Evolutionary conservation across 768 basidiomycete species (phyloP).

Genomic region (Mycena amicta): DNA sequence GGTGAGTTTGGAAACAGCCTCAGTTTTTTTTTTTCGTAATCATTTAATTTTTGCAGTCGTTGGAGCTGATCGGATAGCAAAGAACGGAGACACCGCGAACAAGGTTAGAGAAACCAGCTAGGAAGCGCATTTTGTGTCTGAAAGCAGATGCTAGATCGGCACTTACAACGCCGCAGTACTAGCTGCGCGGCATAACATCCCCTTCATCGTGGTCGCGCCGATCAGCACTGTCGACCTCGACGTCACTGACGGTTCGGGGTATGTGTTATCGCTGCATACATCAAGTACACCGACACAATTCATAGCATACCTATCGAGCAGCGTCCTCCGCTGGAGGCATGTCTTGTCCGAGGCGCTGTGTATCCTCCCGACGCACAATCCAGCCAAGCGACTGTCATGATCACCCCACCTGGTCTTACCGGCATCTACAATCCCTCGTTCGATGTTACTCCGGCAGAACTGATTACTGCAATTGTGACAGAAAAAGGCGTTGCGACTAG

Average conservation of each 20-base stretch:
- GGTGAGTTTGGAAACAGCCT: slow-evolving; percentile 40
- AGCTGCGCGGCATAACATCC: slow-evolving; percentile 83
- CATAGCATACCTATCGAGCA: slow-evolving; percentile 86
- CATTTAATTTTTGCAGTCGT: slow-evolving; percentile 61
- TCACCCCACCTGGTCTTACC: slow-evolving; percentile 69
- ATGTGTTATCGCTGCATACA: slow-evolving; percentile 34
- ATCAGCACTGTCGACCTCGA: slow-evolving; percentile 90
- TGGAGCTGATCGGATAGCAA: slow-evolving; percentile 86
- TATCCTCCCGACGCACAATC: slow-evolving; percentile 57
- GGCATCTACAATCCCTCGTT: slow-evolving; percentile 92
- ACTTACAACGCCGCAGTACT: slow-evolving; percentile 97
- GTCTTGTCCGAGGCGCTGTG: slow-evolving; percentile 80
- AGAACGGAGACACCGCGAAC: slow-evolving; percentile 97
- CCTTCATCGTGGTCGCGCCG: slow-evolving; percentile 93
- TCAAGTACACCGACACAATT: not conserved
- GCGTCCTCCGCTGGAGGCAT: slow-evolving; percentile 84
- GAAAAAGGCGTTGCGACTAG: slow-evolving; percentile 91
- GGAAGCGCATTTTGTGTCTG: not conserved
- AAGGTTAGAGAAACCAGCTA: slow-evolving; percentile 49
- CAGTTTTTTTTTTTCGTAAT: slow-evolving; percentile 1
- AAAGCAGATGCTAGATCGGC: slow-evolving; percentile 59
- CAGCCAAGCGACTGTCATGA: slow-evolving; percentile 78
- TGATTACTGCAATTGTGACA: slow-evolving; percentile 94
- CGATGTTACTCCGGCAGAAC: slow-evolving; percentile 91
- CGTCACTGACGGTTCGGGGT: slow-evolving; percentile 67